Base-by-base conservation (phyloP, 768 basidiomycete genomes). In the Steccherinum ochraceum region DNA sequence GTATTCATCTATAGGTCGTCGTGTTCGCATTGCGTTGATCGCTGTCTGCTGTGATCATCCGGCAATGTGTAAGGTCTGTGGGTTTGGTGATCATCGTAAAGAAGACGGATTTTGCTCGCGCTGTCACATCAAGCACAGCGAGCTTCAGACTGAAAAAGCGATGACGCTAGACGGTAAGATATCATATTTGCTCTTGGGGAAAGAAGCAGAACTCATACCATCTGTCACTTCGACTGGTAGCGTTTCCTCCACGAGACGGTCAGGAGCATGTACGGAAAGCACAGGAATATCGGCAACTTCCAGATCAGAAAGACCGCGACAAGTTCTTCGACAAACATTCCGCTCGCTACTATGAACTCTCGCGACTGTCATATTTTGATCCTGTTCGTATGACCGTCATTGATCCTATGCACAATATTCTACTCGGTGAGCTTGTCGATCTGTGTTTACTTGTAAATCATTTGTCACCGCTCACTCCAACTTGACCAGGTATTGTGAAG, bases 31-130 rank as follows among this genome's bases (percentile, higher is more conserved):
- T 24, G 49, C 54, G 7, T 26, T 75, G 2, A 56, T 67, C 0
- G 50, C 56, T 4, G 48, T 64, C 0, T 52, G 71, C 1, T 70
- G 68, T 44, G 72, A 76, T 49, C 61, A 74, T 13, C 69, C 63
- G 1, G 71, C 67, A 16, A 48, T 45, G 21, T 43, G 51, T 40
- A 53, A 40, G 44, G 50, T 56, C 21, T 56, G 35, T 51, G 56
- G 50, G 50, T 59, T 56, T 62, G 60, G 45, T 18, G 46, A 40
- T 43, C 58, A 48, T 59, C 55, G 40, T 18, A 51, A 26, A 46
- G 56, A 53, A 1, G 13, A 52, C 45, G 25, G 26, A 49, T 55
- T 55, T 52, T 51, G 61, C 56, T 30, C 42, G 5, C 35, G 52
- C 45, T 40, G 58, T 48, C 20, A 48, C 40, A 44, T 50, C 47